Conservation (phyloP, 441 rosid genomes). For the Geranium incanum region DNA sequence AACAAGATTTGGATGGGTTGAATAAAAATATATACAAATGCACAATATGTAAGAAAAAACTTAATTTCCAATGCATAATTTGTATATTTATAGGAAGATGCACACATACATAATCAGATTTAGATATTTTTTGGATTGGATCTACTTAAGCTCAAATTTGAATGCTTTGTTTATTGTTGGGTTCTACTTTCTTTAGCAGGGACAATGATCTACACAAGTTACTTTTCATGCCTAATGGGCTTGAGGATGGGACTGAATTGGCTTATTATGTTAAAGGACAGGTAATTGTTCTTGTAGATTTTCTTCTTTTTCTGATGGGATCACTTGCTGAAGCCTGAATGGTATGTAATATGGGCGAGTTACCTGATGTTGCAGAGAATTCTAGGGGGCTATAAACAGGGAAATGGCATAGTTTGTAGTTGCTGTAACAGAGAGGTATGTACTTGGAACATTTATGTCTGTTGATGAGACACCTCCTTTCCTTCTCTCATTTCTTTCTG, state of each 20-base stretch:
- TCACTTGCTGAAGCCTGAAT: too few relatives aligned
- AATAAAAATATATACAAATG: background rate
- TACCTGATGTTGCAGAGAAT: slow-evolving; percentile 42
- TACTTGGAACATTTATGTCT: background rate
- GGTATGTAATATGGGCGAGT: background rate
- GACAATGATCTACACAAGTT: slow-evolving; percentile 87
- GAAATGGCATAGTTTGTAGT: slow-evolving; percentile 72
- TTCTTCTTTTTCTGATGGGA: background rate
- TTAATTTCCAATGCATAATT: background rate
- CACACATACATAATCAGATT: too few relatives aligned
- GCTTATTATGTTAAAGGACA: slow-evolving; percentile 81
- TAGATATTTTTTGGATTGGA: background rate
- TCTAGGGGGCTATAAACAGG: slow-evolving; percentile 70
- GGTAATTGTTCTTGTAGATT: slow-evolving; percentile 31
- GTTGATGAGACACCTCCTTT: background rate
- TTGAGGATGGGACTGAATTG: slow-evolving; percentile 84
- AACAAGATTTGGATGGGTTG: too few relatives aligned
- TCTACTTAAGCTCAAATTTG: background rate
- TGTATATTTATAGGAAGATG: too few relatives aligned
- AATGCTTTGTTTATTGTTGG: slow-evolving; percentile 2
- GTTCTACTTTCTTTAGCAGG: slow-evolving; percentile 31
- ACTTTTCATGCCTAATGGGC: slow-evolving; percentile 83
- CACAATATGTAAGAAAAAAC: background rate
- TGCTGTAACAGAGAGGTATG: slow-evolving; percentile 77
- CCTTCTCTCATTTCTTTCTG: background rate